Evolutionary conservation across 2,329 filamentous ascomycete species (phyloP).

Genomic region (Botrytis medusae): DNA sequence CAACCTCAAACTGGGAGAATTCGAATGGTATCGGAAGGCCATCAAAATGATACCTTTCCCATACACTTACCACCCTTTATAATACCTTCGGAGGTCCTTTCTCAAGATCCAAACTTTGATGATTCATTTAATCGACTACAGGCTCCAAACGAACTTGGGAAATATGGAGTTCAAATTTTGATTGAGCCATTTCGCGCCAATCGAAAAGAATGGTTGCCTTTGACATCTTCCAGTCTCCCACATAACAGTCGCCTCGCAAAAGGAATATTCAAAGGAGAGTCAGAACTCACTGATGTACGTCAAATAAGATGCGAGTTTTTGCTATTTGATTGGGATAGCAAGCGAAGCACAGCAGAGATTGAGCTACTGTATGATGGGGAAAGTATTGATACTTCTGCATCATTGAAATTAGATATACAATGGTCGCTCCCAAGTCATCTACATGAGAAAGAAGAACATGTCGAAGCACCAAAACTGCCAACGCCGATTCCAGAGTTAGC

Average conservation of each 20-base stretch:
- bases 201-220: conserved; percentile 32
- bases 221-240: conserved; percentile 22
- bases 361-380: conserved; percentile 12
- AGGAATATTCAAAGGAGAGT: conserved; percentile 10
- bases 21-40: neutral
- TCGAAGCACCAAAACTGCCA: neutral
- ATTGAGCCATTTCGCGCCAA: conserved; percentile 12
- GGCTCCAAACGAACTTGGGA: neutral
- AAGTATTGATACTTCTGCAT: conserved; percentile 21
- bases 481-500: neutral
- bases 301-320: conserved; percentile 11
- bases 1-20: conserved; percentile 16
- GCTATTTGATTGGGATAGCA: conserved; percentile 16
- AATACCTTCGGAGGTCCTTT: conserved; percentile 15
- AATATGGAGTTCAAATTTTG: conserved; percentile 4
- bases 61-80: conserved; percentile 16
- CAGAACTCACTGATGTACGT: neutral
- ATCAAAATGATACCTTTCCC: neutral
- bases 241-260: conserved; percentile 12
- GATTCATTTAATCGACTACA: neutral
- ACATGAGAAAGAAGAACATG: neutral
- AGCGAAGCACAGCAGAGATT: neutral
- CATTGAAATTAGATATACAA: conserved; percentile 26
- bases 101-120: neutral
- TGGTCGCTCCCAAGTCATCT: conserved; percentile 33